Evolutionary conservation across 169 alveolate species (phyloP).

Genomic region (Babesia ovis): DNA sequence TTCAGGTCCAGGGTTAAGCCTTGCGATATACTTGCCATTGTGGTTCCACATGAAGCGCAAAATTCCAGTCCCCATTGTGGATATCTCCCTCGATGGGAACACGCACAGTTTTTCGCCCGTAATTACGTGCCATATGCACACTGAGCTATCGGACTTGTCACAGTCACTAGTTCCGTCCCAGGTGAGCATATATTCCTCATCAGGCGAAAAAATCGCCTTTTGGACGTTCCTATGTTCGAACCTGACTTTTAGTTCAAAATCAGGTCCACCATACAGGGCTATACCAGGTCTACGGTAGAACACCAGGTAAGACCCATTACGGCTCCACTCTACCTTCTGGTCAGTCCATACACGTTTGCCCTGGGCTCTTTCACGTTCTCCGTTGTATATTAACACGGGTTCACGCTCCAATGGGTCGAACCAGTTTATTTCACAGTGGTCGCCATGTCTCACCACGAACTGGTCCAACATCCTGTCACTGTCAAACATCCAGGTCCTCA

Average conservation of each 20-base stretch:
- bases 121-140: slow-evolving; percentile 86
- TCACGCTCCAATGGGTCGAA: slow-evolving; percentile 85
- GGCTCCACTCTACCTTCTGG: slow-evolving; percentile 88
- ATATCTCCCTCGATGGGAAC: slow-evolving; percentile 77
- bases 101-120: slow-evolving; percentile 82
- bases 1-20: slow-evolving; percentile 63
- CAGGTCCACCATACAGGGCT: slow-evolving; percentile 87
- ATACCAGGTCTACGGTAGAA: slow-evolving; percentile 89
- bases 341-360: slow-evolving; percentile 87
- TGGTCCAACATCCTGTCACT: slow-evolving; percentile 85
- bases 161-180: slow-evolving; percentile 89
- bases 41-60: slow-evolving; percentile 86
- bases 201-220: slow-evolving; percentile 84
- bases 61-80: slow-evolving; percentile 77
- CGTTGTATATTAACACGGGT: slow-evolving; percentile 83
- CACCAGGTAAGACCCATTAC: slow-evolving; percentile 87
- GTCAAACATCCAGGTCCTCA: slow-evolving; percentile 84
- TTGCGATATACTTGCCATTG: slow-evolving; percentile 85
- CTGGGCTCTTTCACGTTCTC: slow-evolving; percentile 83
- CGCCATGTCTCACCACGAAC: slow-evolving; percentile 84
- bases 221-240: slow-evolving; percentile 88
- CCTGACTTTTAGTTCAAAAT: slow-evolving; percentile 82
- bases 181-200: slow-evolving; percentile 85
- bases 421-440: slow-evolving; percentile 87
- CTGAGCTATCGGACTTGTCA: slow-evolving; percentile 82